Evolutionary conservation across 495 filamentous ascomycete genomes (phyloP), one percentile per base, ranked within the genome.

Genomic region (Aspergillus indologenus): DNA sequence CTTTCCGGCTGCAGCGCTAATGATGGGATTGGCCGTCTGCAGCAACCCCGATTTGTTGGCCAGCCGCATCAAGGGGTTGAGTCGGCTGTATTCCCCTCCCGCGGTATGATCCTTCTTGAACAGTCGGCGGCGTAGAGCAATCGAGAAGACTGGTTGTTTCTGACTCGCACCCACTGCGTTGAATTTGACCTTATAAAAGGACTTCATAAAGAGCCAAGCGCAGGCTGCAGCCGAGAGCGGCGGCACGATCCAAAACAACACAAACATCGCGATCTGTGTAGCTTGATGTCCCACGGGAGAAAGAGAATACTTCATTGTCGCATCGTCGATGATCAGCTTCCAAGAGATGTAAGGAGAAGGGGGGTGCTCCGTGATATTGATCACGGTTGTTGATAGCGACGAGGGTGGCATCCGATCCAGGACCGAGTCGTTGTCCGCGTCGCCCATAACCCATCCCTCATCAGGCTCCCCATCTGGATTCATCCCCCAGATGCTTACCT

Each of bases 111-210:
- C 18, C 54, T 60, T 29, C 26, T 29, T 60, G 20, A 79, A 59
- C 26, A 29, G 26, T 9, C 56, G 66, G 23, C 75, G 62, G 23
- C 76, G 79, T 5, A 79, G 65, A 9, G 54, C 61, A 12, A 63
- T 26, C 1, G 61, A 57, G 44, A 63, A 51, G 53, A 78, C 68
- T 19, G 62, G 61, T 52, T 74, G 72, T 60, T 79, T 78, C 53
- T 79, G 72, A 45, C 65, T 74, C 3, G 86, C 81, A 45, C 87
- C 87, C 20, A 82, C 67, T 66, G 86, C 76, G 68, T 87, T 88
- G 74, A 89, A 82, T 65, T 87, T 88, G 71, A 89, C 83, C 42
- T 82, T 77, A 71, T 88, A 89, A 68, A 88, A 89, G 26, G 81
- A 80, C 58, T 79, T 79, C 74, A 83, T 79, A 75, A 86, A 89